Evolutionary conservation across 768 basidiomycete genomes (phyloP).

Genomic region (Leccinum aurantiacum): DNA sequence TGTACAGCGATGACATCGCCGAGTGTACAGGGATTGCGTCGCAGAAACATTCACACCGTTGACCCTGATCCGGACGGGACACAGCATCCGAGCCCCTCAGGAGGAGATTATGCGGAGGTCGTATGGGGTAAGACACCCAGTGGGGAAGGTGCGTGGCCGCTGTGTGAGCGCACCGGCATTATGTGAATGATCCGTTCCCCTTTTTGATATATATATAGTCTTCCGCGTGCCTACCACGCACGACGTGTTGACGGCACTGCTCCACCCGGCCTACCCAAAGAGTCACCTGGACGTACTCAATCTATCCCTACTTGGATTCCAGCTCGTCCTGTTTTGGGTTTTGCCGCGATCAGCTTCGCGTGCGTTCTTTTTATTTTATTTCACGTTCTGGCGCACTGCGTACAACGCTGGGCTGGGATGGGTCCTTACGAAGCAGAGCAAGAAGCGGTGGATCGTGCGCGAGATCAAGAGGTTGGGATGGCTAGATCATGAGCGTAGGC

Average conservation of each 20-base stretch:
- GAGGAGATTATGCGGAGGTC: constrained; percentile 46
- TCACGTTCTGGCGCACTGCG: constrained; percentile 88
- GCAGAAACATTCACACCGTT: constrained; percentile 17
- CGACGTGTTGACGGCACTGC: constrained; percentile 82
- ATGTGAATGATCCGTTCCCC: neutral
- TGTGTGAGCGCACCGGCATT: neutral
- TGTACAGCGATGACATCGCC: constrained; percentile 18
- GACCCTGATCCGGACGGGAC: constrained; percentile 15
- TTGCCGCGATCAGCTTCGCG: constrained; percentile 57
- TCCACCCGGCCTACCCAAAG: constrained; percentile 80
- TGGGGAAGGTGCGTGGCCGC: constrained; percentile 60
- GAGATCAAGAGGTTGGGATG: constrained; percentile 78
- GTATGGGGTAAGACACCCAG: constrained; percentile 88
- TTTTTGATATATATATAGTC: constrained; percentile 46
- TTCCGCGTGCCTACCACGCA: constrained; percentile 93
- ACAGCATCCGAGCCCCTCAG: neutral
- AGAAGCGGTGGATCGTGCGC: constrained; percentile 89
- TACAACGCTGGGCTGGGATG: constrained; percentile 95
- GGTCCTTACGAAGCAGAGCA: constrained; percentile 93
- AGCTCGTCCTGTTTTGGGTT: constrained; percentile 68
- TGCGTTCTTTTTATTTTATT: constrained; percentile 84
- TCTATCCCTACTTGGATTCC: constrained; percentile 72
- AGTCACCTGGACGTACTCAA: constrained; percentile 88
- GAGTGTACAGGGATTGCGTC: constrained; percentile 25
- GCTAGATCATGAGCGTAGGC: constrained; percentile 74